phyloP scores from a whole-genome alignment of 176 grass and related monocot species.

The Phyllostachys edulis region DNA sequence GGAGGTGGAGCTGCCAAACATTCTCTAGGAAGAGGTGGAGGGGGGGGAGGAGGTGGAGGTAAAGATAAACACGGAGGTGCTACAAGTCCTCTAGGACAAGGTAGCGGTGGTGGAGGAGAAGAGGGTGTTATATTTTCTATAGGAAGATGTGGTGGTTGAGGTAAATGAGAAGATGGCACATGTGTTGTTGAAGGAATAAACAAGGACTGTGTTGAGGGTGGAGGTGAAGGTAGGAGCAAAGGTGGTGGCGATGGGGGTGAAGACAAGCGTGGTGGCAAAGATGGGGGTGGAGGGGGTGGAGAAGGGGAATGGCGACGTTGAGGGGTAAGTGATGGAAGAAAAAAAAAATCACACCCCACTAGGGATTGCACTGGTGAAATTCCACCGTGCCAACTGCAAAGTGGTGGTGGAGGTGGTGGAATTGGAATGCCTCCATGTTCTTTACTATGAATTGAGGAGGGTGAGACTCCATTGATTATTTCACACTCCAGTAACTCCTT shows the following conservation, averaged over 20 bases:
- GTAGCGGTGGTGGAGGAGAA: neutral
- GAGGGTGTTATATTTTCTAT: neutral
- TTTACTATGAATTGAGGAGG: constrained; percentile 4
- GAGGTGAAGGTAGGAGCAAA: constrained; percentile 4
- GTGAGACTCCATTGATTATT: neutral
- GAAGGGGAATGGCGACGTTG: neutral
- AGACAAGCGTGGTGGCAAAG: constrained; percentile 9
- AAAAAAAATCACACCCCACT: neutral
- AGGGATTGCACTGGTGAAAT: neutral
- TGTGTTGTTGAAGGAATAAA: constrained; percentile 7
- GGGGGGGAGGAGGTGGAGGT: neutral
- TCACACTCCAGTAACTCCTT: constrained; percentile 16
- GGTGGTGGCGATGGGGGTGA: neutral
- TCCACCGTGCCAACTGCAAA: neutral
- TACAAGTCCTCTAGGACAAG: neutral
- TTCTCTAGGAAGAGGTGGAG: neutral
- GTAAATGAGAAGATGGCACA: neutral
- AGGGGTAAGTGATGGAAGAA: neutral
- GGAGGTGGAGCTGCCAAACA: neutral
- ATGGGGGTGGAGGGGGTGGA: neutral
- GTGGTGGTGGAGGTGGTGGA: constrained; percentile 13
- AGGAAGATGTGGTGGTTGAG: neutral
- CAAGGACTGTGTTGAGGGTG: neutral
- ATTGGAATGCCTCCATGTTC: constrained; percentile 37
- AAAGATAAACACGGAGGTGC: neutral